Conservation (phyloP, 2,329 filamentous ascomycete species). For the Ascochyta koolunga region DNA sequence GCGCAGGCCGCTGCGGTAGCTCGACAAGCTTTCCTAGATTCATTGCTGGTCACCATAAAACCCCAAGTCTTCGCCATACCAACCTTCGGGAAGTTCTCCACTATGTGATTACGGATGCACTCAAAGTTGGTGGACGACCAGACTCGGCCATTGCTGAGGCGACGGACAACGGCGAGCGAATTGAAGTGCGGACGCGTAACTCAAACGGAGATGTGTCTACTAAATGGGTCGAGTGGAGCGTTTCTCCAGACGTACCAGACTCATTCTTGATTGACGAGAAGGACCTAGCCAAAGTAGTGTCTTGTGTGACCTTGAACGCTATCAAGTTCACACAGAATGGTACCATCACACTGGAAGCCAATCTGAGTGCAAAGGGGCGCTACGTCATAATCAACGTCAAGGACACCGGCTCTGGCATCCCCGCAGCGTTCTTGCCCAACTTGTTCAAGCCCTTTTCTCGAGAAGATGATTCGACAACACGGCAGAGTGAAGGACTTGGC, state of each 20-base stretch:
- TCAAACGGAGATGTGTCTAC: constrained; percentile 53
- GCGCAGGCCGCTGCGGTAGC: constrained; percentile 32
- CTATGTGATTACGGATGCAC: constrained; percentile 58
- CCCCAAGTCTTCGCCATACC: constrained; percentile 55
- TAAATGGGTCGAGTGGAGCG: constrained; percentile 58
- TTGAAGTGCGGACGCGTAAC: constrained; percentile 54
- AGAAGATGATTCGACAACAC: constrained; percentile 70
- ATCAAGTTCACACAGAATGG: constrained; percentile 74
- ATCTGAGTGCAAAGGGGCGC: constrained; percentile 57
- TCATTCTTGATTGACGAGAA: constrained; percentile 66
- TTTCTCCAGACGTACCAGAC: constrained; percentile 58
- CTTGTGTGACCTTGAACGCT: constrained; percentile 69
- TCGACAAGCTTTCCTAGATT: constrained; percentile 40
- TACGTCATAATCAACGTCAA: constrained; percentile 66
- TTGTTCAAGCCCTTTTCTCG: constrained; percentile 74
- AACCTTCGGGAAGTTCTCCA: constrained; percentile 57
- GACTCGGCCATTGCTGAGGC: constrained; percentile 58
- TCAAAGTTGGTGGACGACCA: constrained; percentile 59
- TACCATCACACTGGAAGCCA: constrained; percentile 62
- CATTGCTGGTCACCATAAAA: constrained; percentile 49
- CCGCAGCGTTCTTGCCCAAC: constrained; percentile 67
- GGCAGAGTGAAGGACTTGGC: constrained; percentile 71
- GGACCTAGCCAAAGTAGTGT: constrained; percentile 68
- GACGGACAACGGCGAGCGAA: constrained; percentile 55
- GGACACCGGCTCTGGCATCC: constrained; percentile 73